phyloP scores from a whole-genome alignment of 176 grass and related monocot genomes.

The Aegilops bicornis region DNA sequence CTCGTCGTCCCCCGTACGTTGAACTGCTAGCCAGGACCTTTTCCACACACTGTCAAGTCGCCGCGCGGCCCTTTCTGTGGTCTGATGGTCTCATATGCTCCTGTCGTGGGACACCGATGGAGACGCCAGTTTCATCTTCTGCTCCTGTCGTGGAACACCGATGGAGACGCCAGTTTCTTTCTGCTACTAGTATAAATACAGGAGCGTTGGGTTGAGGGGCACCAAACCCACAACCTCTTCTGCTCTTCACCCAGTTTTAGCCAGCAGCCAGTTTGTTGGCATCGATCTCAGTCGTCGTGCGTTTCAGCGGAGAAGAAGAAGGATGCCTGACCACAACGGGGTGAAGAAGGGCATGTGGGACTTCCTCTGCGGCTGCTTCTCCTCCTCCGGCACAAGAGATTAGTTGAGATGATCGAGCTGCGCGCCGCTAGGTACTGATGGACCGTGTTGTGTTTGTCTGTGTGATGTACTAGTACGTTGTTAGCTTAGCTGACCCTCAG shows the following conservation, averaged over 20 bases:
- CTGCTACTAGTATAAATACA: too few relatives aligned
- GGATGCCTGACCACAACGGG: slow-evolving; percentile 23
- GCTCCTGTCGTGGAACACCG: too few relatives aligned
- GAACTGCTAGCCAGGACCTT: not conserved
- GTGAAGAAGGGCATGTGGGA: slow-evolving; percentile 28
- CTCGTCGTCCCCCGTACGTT: not conserved
- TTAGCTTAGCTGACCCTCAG: too few relatives aligned
- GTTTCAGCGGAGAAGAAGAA: too few relatives aligned
- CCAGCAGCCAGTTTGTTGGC: too few relatives aligned
- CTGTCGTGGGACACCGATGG: too few relatives aligned
- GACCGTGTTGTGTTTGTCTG: not conserved
- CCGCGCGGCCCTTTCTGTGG: not conserved
- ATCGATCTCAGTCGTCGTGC: too few relatives aligned
- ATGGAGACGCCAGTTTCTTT: too few relatives aligned
- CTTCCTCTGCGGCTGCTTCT: slow-evolving; percentile 25
- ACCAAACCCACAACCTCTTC: too few relatives aligned
- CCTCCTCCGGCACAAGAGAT: not conserved
- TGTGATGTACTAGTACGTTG: not conserved
- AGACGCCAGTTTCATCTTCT: not conserved
- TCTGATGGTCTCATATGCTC: too few relatives aligned
- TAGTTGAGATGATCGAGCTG: not conserved
- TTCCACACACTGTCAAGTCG: not conserved
- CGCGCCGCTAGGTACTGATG: not conserved
- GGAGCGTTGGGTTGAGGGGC: too few relatives aligned
- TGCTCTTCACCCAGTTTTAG: too few relatives aligned